Conservation (phyloP, 768 basidiomycete genomes). For the Lepiota venenata region DNA sequence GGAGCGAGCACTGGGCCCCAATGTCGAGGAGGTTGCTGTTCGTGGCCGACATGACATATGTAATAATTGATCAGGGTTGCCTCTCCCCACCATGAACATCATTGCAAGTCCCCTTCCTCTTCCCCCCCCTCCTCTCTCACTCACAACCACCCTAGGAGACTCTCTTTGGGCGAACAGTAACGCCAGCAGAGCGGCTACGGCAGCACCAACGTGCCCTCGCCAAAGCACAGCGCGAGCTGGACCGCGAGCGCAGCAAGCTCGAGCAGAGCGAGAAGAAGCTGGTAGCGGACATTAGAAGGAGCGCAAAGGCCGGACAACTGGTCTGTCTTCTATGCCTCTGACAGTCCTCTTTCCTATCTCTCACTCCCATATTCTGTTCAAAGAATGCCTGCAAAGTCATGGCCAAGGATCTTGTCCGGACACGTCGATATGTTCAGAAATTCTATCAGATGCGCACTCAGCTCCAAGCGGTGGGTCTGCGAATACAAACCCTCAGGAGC, state of each 20-base stretch:
- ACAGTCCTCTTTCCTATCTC: neutral
- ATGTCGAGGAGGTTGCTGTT: conserved; percentile 38
- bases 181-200: conserved; percentile 93
- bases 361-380: conserved; percentile 13
- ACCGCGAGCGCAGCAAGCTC: conserved; percentile 90
- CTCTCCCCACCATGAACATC: conserved; percentile 62
- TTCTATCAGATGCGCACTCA: conserved; percentile 99
- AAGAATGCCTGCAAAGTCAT: conserved; percentile 99
- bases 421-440: conserved; percentile 92
- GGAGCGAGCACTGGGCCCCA: conserved; percentile 63
- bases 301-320: conserved; percentile 93
- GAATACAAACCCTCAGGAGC: conserved; percentile 94
- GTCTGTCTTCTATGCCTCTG: conserved; percentile 38
- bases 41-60: conserved; percentile 16
- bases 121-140: neutral
- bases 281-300: conserved; percentile 92
- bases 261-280: conserved; percentile 98
- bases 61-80: conserved; percentile 6
- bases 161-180: conserved; percentile 90
- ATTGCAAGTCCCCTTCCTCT: conserved; percentile 45
- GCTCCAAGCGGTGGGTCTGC: conserved; percentile 89
- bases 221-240: conserved; percentile 97
- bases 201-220: conserved; percentile 95
- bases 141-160: conserved; percentile 62
- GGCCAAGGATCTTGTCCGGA: conserved; percentile 98